Base-by-base conservation (phyloP, 495 filamentous ascomycete species). In the Aspergillus sclerotioniger region DNA sequence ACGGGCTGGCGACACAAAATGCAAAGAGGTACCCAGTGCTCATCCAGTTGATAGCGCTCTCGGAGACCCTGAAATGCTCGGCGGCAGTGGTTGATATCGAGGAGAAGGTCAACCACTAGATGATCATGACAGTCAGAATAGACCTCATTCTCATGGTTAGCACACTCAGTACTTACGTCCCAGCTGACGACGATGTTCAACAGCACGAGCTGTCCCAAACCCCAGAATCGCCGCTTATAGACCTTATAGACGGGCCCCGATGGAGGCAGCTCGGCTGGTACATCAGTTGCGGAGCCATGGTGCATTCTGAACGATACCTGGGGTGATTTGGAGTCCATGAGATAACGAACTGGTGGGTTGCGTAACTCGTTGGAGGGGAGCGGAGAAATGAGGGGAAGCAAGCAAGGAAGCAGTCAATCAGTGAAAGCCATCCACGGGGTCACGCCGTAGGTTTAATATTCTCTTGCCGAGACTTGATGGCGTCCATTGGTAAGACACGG, bases 171-270 rank as follows among this genome's bases (percentile, higher is more conserved):
- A 83, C 90, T 80, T 83, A 95, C 91, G 80, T 94, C 90, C 93
- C 92, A 97, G 67, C 89, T 93, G 28, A 96, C 87, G 53, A 98
- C 84, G 50, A 96, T 89, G 69, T 98, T 98, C 71, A 97, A 66
- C 64, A 98, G 71, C 15, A 92, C 87, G 63, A 98, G 71, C 73
- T 95, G 88, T 16, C 81, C 74, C 51, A 98, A 73, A 0, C 94
- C 94, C 73, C 96, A 92, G 84, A 91, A 98, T 33, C 94, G 79
- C 58, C 91, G 80, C 73, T 89, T 94, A 63, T 98, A 98, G 50
- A 95, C 87, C 65, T 82, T 85, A 70, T 90, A 96, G 46, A 54
- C 58, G 35, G 67, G 69, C 53, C 63, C 66, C 16, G 70, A 52
- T 44, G 62, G 55, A 13, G 62, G 62, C 8, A 66, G 44, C 10